phyloP scores from a whole-genome alignment of 805 yeast genomes.

The Sungouiella thailandica region DNA sequence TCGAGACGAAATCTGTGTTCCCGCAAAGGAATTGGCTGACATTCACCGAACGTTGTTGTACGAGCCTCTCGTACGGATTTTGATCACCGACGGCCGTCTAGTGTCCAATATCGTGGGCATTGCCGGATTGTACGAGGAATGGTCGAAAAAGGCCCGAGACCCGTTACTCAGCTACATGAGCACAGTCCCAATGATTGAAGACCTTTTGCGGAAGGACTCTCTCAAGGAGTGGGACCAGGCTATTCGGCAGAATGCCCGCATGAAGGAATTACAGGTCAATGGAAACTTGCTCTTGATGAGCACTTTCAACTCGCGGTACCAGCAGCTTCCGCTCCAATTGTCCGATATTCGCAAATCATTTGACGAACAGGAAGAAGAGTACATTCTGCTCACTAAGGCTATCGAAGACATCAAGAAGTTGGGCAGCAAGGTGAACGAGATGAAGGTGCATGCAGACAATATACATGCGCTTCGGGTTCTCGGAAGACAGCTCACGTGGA shows the following conservation, averaged over 20 bases:
- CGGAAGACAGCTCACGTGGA: conserved; percentile 51
- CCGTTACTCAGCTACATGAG: conserved; percentile 58
- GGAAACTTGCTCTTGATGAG: conserved; percentile 36
- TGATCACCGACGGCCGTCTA: conserved; percentile 61
- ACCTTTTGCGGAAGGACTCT: conserved; percentile 44
- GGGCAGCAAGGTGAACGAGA: conserved; percentile 56
- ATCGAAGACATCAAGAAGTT: conserved; percentile 49
- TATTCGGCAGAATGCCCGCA: conserved; percentile 46
- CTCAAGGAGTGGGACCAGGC: conserved; percentile 59
- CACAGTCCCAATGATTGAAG: conserved; percentile 55
- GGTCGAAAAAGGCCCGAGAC: conserved; percentile 56
- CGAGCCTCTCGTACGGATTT: conserved; percentile 52
- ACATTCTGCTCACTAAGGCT: conserved; percentile 46
- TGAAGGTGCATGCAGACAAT: conserved; percentile 58
- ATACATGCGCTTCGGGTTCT: conserved; percentile 50
- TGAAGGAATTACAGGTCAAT: conserved; percentile 38
- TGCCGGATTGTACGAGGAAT: conserved; percentile 56
- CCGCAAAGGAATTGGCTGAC: conserved; percentile 51
- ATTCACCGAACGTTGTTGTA: conserved; percentile 51
- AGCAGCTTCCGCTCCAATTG: conserved; percentile 57
- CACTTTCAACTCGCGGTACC: conserved; percentile 41
- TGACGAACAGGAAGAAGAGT: conserved; percentile 46
- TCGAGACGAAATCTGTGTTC: conserved; percentile 51
- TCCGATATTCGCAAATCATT: conserved; percentile 47
- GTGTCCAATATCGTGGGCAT: conserved; percentile 46